Conservation (phyloP, 1,284 basidiomycete genomes). For the Moesziomyces globuligerus region DNA sequence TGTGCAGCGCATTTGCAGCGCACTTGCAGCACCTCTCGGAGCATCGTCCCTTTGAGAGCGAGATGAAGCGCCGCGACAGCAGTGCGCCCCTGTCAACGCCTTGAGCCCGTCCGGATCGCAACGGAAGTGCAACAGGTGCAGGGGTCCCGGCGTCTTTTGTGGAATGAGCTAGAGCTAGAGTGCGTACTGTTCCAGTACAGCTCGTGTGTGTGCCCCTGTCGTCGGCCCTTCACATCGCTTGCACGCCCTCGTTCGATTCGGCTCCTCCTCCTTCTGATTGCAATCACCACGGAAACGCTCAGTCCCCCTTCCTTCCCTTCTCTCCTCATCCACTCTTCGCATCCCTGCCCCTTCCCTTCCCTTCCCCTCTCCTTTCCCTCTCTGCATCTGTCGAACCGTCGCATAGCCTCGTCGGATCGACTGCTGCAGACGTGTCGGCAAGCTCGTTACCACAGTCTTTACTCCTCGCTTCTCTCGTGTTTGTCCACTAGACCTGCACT, state of each 20-base stretch:
- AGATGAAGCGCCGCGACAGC: not conserved
- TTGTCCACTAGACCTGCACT: constrained; percentile 8
- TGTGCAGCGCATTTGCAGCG: not conserved
- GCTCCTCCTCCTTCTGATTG: too few species aligned
- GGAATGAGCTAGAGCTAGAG: not conserved
- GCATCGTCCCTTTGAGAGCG: not conserved
- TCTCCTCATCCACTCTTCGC: not conserved
- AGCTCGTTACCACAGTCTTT: constrained; percentile 36
- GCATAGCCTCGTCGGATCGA: not conserved
- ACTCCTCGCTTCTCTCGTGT: constrained; percentile 9
- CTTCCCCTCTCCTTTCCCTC: constrained; percentile 1
- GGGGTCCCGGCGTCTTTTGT: constrained; percentile 32
- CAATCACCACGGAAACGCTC: too few species aligned
- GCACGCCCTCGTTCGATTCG: too few species aligned
- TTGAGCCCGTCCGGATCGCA: not conserved
- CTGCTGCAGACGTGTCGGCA: constrained; percentile 11
- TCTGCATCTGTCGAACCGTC: not conserved
- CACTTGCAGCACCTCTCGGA: too few species aligned
- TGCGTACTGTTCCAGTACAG: too few species aligned
- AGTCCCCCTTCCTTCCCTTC: not conserved
- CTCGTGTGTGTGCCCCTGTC: not conserved
- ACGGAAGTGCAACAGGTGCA: constrained; percentile 6
- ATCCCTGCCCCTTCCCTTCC: not conserved
- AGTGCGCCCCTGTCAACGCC: not conserved
- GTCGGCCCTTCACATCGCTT: too few species aligned